Evolutionary conservation across 2,329 filamentous ascomycete species (phyloP), one percentile per base, ranked within the genome.

Genomic region (Pseudogymnoascus destructans): DNA sequence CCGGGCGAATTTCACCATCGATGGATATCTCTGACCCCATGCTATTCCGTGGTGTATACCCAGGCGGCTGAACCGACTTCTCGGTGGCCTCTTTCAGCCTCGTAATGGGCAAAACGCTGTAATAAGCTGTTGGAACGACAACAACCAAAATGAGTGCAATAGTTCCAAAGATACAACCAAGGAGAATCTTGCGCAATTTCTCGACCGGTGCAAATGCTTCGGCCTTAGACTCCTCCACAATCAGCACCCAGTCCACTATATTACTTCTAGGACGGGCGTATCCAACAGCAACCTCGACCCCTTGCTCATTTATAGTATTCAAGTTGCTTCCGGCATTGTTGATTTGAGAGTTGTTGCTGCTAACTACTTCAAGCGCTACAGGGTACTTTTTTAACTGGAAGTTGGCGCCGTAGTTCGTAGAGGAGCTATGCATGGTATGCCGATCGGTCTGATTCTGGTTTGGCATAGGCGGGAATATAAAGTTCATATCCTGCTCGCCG

Each of bases 121-220:
- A 80, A 68, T 95, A 90, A 1, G 90, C 89, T 35, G 90, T 82
- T 0, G 90, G 89, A 35, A 91, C 79, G 2, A 89, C 77, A 1
- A 95, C 69, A 7, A 95, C 61, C 2, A 90, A 69, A 57, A 95
- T 79, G 3, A 86, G 76, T 0, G 85, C 90, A 10, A 85, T 79
- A 0, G 89, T 92, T 0, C 86, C 88, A 68, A 95, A 95, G 0
- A 95, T 86, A 61, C 89, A 95, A 4, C 82, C 88, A 1, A 95
- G 72, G 1, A 96, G 79, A 56, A 95, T 88, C 54, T 85, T 84
- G 17, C 87, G 82, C n/a, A 95, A 75, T 17, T 81, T 83, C 25
- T 76, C 72, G 59, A 95, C 90, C 0, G 90, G 87, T 6, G 77
- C 75, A 72, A 86, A 90, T 0, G 90, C 88, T 70, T 95, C 90